Percentiles rank a stretch among this genome's conserved stretches.
Evolutionary conservation across 148 eudicot species (phyloP).

Genomic region (Limonium bicolor): DNA sequence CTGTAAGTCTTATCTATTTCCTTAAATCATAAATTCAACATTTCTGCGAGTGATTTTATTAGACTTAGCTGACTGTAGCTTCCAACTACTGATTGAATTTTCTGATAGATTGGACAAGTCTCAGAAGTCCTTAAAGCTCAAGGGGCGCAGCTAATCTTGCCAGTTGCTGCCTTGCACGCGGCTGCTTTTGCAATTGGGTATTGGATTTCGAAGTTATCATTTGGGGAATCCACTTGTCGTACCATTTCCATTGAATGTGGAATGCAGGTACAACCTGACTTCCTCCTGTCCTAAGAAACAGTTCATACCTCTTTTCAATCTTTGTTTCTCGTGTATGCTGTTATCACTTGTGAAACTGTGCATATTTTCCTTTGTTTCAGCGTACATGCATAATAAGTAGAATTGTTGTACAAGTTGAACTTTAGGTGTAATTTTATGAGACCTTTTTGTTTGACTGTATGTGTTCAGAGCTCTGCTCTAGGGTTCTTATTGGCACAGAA

Average conservation of each 20-base stretch:
- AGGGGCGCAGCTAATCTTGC: slow-evolving; percentile 72
- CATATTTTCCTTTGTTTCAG: too few species aligned
- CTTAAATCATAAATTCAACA: too few species aligned
- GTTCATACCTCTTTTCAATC: too few species aligned
- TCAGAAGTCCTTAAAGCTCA: slow-evolving; percentile 91
- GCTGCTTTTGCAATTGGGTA: slow-evolving; percentile 90
- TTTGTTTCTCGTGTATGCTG: too few species aligned
- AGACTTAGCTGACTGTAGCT: background rate
- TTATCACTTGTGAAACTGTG: too few species aligned
- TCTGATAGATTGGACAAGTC: slow-evolving; percentile 86
- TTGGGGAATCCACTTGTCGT: slow-evolving; percentile 97
- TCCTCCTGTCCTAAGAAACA: too few species aligned
- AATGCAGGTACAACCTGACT: slow-evolving; percentile 99
- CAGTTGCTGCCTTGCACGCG: slow-evolving; percentile 75
- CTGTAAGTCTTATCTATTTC: slow-evolving; percentile 75
- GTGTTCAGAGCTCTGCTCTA: slow-evolving; percentile 84
- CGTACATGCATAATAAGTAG: too few species aligned
- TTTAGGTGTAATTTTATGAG: too few species aligned
- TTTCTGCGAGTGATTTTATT: too few species aligned
- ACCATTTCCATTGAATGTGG: slow-evolving; percentile 99
- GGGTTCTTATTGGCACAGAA: slow-evolving; percentile 93
- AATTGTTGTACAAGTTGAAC: too few species aligned
- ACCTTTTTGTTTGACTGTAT: background rate
- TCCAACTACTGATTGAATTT: background rate
- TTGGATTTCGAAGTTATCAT: slow-evolving; percentile 61